These are phyloP conservation scores for Typha latifolia DNA, from an alignment of 176 grass and related monocot species.

Conservation along the genomic window DNA sequence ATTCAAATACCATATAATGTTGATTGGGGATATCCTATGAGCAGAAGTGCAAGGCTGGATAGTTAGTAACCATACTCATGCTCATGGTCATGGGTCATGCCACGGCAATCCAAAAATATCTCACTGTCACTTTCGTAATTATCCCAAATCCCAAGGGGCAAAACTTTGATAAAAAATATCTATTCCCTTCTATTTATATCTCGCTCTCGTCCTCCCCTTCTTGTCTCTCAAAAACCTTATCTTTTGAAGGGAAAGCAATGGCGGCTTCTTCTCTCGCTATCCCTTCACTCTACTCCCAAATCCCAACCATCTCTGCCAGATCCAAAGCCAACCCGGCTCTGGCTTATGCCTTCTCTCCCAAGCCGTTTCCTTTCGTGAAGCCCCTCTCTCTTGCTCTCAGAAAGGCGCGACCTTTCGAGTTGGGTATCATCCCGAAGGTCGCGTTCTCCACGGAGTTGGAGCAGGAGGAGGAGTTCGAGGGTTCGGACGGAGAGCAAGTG, in stretches of 20 bases:
- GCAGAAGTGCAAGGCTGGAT: too few species aligned
- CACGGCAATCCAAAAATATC: too few species aligned
- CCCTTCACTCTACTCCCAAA: conserved; percentile 34
- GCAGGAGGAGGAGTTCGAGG: conserved; percentile 21
- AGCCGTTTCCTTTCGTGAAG: conserved; percentile 19
- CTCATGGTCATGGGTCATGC: too few species aligned
- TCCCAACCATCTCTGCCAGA: conserved; percentile 8
- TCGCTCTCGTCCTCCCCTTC: not conserved
- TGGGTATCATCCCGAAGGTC: conserved; percentile 31
- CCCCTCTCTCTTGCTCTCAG: conserved; percentile 11
- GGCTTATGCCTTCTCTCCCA: conserved; percentile 5
- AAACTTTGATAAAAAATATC: conserved; percentile 6
- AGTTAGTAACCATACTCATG: too few species aligned
- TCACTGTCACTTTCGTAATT: too few species aligned
- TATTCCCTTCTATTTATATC: conserved; percentile 25
- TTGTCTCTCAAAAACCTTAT: conserved; percentile 40
- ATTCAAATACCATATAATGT: too few species aligned
- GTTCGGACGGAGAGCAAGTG: conserved; percentile 1
- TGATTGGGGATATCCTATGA: too few species aligned
- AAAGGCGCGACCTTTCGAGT: conserved; percentile 25
- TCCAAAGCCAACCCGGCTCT: too few species aligned
- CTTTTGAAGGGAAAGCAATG: conserved; percentile 5
- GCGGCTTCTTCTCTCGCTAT: conserved; percentile 49
- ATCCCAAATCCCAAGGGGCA: not conserved
- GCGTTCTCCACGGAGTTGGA: conserved; percentile 51